These are phyloP conservation scores for Yarrowia sp. DNA, from an alignment of 805 yeast species.

Conservation along the genomic window DNA sequence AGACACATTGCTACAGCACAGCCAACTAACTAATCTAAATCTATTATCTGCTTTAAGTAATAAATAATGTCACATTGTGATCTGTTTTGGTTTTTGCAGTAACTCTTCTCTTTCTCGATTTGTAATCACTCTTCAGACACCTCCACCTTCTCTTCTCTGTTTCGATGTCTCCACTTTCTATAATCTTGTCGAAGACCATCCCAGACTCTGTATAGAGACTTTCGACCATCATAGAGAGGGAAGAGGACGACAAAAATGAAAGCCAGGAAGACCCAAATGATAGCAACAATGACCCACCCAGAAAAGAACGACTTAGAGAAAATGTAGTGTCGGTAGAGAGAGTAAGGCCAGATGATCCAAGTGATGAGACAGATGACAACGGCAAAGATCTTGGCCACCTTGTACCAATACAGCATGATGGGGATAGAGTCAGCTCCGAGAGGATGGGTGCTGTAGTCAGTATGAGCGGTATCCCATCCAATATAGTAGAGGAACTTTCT, in stretches of 20 bases:
- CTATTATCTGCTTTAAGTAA: conserved; percentile 17
- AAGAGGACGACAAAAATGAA: conserved; percentile 52
- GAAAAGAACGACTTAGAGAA: conserved; percentile 74
- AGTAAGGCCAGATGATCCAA: conserved; percentile 81
- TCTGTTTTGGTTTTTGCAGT: background rate
- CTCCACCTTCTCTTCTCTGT: background rate
- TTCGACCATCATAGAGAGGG: conserved; percentile 58
- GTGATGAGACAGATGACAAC: conserved; percentile 57
- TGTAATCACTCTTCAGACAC: too few relatives aligned
- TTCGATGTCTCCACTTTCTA: conserved; percentile 11
- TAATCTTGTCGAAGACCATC: conserved; percentile 12
- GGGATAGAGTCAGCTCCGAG: conserved; percentile 38
- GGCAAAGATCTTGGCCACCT: conserved; percentile 38
- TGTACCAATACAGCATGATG: conserved; percentile 40
- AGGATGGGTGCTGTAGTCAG: conserved; percentile 33
- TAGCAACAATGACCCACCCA: conserved; percentile 79
- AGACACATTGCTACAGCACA: too few relatives aligned
- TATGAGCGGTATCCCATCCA: conserved; percentile 36
- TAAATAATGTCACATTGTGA: background rate
- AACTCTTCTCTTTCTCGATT: background rate
- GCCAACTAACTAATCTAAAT: background rate
- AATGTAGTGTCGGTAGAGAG: conserved; percentile 73
- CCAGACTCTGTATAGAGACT: conserved; percentile 7
- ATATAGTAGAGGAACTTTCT: conserved; percentile 32
- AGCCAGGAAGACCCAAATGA: conserved; percentile 67